These are phyloP conservation scores for Corniculantispora saksenae DNA, from an alignment of 2,329 filamentous ascomycete genomes.

Conservation along the genomic window DNA sequence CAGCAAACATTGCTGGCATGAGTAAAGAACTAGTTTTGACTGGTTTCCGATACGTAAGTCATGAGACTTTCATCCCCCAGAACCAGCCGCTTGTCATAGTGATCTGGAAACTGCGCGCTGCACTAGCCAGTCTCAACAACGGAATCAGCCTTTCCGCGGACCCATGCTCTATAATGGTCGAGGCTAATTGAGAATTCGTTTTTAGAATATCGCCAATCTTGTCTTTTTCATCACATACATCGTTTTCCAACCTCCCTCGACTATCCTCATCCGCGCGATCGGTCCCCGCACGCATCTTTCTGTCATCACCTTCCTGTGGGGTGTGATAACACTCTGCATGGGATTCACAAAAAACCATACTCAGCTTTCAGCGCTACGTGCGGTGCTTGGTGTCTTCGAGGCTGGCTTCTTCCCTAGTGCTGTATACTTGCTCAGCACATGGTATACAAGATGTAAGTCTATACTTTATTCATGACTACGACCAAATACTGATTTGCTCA, in stretches of 20 bases:
- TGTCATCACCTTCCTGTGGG: conserved; percentile 59
- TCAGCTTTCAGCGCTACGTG: conserved; percentile 54
- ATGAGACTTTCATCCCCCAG: too few relatives aligned
- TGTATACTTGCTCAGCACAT: conserved; percentile 71
- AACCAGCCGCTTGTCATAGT: too few relatives aligned
- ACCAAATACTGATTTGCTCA: not conserved
- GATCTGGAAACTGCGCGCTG: too few relatives aligned
- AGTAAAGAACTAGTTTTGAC: conserved; percentile 46
- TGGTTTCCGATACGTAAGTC: conserved; percentile 47
- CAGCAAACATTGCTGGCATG: conserved; percentile 71
- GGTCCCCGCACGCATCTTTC: conserved; percentile 61
- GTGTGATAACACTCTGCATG: conserved; percentile 63
- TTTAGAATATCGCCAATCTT: conserved; percentile 66
- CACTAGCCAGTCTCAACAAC: too few relatives aligned
- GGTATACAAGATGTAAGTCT: conserved; percentile 65
- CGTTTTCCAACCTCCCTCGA: conserved; percentile 70
- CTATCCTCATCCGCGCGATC: conserved; percentile 65
- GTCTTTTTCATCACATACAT: conserved; percentile 76
- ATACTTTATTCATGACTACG: not conserved
- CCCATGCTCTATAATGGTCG: too few relatives aligned
- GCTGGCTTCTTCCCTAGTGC: conserved; percentile 72
- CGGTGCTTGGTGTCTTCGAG: conserved; percentile 65
- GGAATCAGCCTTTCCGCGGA: too few relatives aligned
- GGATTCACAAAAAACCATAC: conserved; percentile 58
- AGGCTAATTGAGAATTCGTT: too few relatives aligned